Base-by-base conservation (phyloP, 2,329 filamentous ascomycete species). In the Thielaviopsis ethacetica region DNA sequence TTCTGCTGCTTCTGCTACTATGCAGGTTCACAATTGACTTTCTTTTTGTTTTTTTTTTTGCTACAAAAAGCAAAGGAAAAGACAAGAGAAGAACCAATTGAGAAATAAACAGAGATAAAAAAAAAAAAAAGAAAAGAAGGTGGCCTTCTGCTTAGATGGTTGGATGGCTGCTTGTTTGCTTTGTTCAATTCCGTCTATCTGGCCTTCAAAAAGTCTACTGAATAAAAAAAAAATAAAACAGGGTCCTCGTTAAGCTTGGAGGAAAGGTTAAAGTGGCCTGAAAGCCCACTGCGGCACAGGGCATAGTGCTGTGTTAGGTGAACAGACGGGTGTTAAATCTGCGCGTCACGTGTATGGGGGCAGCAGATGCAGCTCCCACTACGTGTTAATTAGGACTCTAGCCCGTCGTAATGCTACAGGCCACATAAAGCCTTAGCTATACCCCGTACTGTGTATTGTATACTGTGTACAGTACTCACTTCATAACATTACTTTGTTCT, bases 181-280 rank as follows among this genome's bases (percentile, higher is more conserved):
- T 27, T 49, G 34, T 41, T 59, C 49, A 47, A 54, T 53, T 60
- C 19, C 19, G 54, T 49, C 44, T 60, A 60, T 60, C 59, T 60
- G 59, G 59, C 59, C 57, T 60, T 24, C 50, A 53, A 52, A 52
- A 5, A 12, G n/a, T 15, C 5, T 13, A 53, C 24, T 34, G 30
- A 34, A 34, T 34, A 10, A 53, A 53, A 3, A 53, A 22, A 53
- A 44, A 44, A n/a, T n/a, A 44, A 44, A n/a, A 44, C 38, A 44
- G 38, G 38, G 38, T 44, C 38, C 38, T n/a, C 2, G 38, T 15
- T 44, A 6, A 15, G n/a, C n/a, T n/a, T 44, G 15, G 38, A 5
- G 5, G 17, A 44, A 44, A 44, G 6, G 38, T 44, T 44, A 44
- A 44, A 44, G 38, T 44, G 38, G 38, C 38, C 38, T 44, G 38